These are phyloP conservation scores for Anthoceros angustus DNA, from an alignment of 225 moss, liverwort and hornwort species.

Conservation along the genomic window DNA sequence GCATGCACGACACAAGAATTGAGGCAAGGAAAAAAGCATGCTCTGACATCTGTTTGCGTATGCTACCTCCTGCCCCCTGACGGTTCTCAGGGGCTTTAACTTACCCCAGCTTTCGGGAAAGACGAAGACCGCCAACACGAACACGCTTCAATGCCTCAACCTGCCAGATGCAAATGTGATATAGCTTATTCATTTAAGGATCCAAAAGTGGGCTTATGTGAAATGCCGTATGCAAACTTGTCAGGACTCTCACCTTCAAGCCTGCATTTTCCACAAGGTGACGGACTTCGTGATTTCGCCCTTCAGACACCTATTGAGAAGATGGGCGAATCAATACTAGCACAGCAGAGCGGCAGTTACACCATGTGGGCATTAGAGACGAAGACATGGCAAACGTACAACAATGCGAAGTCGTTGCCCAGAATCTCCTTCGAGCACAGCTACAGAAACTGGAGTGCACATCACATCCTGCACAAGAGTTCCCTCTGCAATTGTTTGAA, in stretches of 20 bases:
- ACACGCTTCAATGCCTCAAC: constrained; percentile 70
- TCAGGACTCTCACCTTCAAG: constrained; percentile 37
- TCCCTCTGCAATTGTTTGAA: constrained; percentile 54
- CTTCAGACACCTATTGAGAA: constrained; percentile 68
- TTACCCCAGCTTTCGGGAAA: constrained; percentile 74
- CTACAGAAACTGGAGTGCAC: constrained; percentile 64
- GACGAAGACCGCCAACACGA: constrained; percentile 76
- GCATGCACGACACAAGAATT: neutral
- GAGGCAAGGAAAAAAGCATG: neutral
- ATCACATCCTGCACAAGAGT: constrained; percentile 67
- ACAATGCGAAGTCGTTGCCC: constrained; percentile 66
- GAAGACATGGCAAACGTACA: constrained; percentile 21
- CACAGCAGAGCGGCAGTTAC: neutral
- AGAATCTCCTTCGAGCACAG: constrained; percentile 42
- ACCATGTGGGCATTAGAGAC: neutral
- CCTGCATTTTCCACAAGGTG: constrained; percentile 78
- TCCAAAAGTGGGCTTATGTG: neutral
- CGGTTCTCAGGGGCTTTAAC: neutral
- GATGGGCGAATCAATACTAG: neutral
- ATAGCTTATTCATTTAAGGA: neutral
- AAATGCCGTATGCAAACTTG: neutral
- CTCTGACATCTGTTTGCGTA: too few relatives aligned
- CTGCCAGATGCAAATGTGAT: constrained; percentile 19
- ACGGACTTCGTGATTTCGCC: constrained; percentile 96
- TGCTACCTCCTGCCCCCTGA: neutral